Conservation (phyloP, 768 basidiomycete species). For the Exsudoporus frostii region DNA sequence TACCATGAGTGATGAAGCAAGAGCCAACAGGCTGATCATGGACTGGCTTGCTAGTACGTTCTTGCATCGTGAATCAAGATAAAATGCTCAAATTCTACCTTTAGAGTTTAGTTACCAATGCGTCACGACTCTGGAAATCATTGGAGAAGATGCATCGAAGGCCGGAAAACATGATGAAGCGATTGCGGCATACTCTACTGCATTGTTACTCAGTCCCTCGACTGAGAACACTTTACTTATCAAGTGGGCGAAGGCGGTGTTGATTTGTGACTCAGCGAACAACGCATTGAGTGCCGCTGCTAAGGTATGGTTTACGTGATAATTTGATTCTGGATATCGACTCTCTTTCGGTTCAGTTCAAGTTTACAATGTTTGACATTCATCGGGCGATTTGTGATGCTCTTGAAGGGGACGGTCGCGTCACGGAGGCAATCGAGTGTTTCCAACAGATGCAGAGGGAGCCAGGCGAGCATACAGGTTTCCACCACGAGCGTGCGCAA, state of each 20-base stretch:
- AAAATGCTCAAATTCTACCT: not conserved
- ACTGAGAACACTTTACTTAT: not conserved
- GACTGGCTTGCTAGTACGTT: slow-evolving; percentile 4
- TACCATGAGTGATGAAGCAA: not conserved
- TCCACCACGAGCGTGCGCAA: not conserved
- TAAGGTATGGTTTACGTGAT: not conserved
- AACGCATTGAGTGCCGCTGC: not conserved
- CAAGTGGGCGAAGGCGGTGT: not conserved
- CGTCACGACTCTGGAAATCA: not conserved
- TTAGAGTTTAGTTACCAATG: not conserved
- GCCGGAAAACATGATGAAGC: not conserved
- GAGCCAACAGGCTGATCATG: not conserved
- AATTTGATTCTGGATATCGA: too few relatives aligned
- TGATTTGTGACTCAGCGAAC: not conserved
- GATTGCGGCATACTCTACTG: not conserved
- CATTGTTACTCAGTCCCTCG: not conserved
- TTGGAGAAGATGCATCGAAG: not conserved
- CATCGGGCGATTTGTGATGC: not conserved
- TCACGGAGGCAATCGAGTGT: not conserved
- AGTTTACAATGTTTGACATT: not conserved
- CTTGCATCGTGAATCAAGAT: not conserved
- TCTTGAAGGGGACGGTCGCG: not conserved
- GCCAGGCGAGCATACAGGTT: not conserved
- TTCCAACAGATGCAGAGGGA: not conserved
- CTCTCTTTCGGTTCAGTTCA: not conserved